Evolutionary conservation across 148 eudicot genomes (phyloP), one percentile per base, ranked within the genome.

Genomic region (Simmondsia chinensis): DNA sequence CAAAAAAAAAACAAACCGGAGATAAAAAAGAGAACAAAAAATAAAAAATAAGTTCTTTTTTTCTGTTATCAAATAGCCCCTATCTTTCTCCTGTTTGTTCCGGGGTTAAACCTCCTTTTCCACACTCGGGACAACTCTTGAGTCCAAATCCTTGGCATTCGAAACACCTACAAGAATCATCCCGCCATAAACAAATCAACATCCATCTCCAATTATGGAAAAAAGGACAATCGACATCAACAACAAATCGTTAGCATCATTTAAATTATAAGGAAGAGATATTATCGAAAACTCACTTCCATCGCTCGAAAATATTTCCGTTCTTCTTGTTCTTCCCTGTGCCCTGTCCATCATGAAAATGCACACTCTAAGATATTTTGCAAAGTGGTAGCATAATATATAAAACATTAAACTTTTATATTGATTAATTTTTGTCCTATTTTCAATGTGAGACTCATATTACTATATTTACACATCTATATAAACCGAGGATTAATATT

Each of bases 321-420:
- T 89, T 89, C 77, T 89, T 89, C 57, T 84, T 89, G 65, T 89
- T 89, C 65, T 43, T 84, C 9, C 97, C 97, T 0, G 97, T 80
- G 6, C 95, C 97, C 97, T 89, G 77, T 15, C 0, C 2, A 19
- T 8, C 39, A 6, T 25, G 12, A 19, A 21, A 19, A 36, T n/a
- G n/a, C n/a, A 25, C 45, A 39, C 7, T 5, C 17, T 9, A 28
- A 9, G 5, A 5, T 9, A 28, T 28, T 28, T 5, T 28, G 5
- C 5, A 5, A 9, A 5, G 6, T 5, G 6, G 31, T 9, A 5
- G 31, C 31, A 5, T 28, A 28, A 28, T 28, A 5, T 5, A 28
- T 28, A 5, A 9, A 28, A 5, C 31, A 5, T 28, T 28, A 5
- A 28, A 5, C 9, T 5, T 31, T 9, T 15, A 0, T n/a, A 17